Evolutionary conservation across 2,329 filamentous ascomycete genomes (phyloP), one percentile per base, ranked within the genome.

Genomic region (Nemania sp.): DNA sequence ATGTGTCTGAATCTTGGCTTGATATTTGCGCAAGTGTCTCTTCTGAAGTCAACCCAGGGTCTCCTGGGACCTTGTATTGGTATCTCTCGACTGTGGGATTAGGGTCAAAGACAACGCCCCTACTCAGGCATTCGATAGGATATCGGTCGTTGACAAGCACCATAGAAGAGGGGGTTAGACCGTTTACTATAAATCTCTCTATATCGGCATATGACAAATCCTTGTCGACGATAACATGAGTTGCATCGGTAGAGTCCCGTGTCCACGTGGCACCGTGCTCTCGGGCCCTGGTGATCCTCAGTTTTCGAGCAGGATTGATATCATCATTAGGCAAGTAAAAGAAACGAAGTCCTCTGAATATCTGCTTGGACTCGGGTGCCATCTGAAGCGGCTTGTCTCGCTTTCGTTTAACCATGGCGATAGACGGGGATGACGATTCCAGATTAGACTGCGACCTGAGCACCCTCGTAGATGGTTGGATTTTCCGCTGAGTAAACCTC

Each of bases 311-410:
- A 11, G 87, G 86, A 35, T 90, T 88, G 54, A 92, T 86, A 70
- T 95, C 91, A 70, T 93, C 88, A 72, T 96, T 92, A 0, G 94
- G 95, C 5, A 97, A 88, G 77, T 96, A 97, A 80, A 89, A 92
- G 71, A 93, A 91, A 0, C 81, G 78, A n/a, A 92, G 78, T 0
- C 81, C 85, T 52, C 81, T 84, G 76, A 94, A 90, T 5, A 92
- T 84, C 71, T 87, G 85, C 64, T 87, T 79, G 0, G 79, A 76
- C 68, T 88, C 85, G 0, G 88, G 85, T 0, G 86, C 80, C 22
- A 83, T 68, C 57, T 83, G 84, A 24, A 85, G 66, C 1, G 77
- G 69, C 1, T 75, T 67, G 49, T 82, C 74, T 62, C 81, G 78
- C 75, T 88, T 89, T 47, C 84, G 80, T 73, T 87, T 86, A 62